Evolutionary conservation across 106 monocot genomes (phyloP).

Genomic region (Acanthochlamys bracteata): DNA sequence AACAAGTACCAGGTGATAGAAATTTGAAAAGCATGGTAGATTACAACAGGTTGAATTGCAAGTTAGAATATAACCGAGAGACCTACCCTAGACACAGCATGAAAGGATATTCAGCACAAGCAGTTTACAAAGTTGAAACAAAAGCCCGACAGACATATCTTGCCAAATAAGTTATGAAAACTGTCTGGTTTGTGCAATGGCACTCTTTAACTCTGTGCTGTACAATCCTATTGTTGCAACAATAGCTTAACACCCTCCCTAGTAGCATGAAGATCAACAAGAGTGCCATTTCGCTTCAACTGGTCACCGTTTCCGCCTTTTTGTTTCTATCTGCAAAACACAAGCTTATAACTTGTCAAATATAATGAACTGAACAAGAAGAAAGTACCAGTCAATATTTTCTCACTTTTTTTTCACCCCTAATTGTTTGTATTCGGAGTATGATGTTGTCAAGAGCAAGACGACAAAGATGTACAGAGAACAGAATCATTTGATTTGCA

Average conservation of each 20-base stretch:
- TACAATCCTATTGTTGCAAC: constrained; percentile 25
- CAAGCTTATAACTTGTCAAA: background rate
- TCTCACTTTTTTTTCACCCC: background rate
- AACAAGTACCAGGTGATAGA: too few relatives aligned
- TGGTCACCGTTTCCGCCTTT: constrained; percentile 10
- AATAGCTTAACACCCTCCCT: background rate
- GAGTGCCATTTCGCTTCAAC: background rate
- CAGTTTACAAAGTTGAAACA: background rate
- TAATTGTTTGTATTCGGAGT: background rate
- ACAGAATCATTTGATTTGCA: too few relatives aligned
- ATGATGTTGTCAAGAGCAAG: background rate
- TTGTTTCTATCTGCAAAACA: constrained; percentile 1
- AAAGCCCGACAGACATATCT: background rate
- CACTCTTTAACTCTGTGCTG: constrained; percentile 24
- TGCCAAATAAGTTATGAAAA: background rate
- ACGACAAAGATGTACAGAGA: too few relatives aligned
- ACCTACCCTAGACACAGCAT: background rate
- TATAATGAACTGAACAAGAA: background rate
- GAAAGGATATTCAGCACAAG: background rate
- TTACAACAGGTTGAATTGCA: too few relatives aligned
- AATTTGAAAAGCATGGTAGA: too few relatives aligned
- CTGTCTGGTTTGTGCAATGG: constrained; percentile 7
- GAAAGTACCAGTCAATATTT: background rate
- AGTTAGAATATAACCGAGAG: too few relatives aligned
- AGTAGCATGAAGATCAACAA: background rate